Percentiles rank a stretch among this genome's conserved stretches.
phyloP scores from a whole-genome alignment of 257 asterid genomes.

The Lycium ferocissimum region DNA sequence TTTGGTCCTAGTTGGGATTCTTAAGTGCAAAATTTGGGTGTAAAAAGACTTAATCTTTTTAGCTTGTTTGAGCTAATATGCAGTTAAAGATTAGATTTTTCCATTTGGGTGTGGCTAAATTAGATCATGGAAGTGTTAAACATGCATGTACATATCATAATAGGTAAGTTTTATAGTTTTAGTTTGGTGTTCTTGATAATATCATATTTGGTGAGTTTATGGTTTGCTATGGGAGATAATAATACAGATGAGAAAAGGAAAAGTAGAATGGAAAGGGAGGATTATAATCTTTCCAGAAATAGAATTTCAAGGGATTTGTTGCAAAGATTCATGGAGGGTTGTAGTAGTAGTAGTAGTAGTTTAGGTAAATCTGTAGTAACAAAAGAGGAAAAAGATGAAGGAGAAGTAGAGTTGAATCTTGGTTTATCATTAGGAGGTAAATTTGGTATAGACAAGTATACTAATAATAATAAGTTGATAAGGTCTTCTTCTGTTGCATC shows the following conservation, averaged over 20 bases:
- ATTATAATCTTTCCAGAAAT: constrained; percentile 45
- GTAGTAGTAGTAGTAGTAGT: constrained; percentile 33
- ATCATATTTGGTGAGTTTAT: constrained; percentile 29
- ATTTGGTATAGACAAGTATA: constrained; percentile 81
- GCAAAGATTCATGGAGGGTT: constrained; percentile 69
- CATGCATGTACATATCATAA: constrained; percentile 41
- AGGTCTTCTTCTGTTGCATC: constrained; percentile 84
- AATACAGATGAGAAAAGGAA: constrained; percentile 50
- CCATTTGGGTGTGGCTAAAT: constrained; percentile 48
- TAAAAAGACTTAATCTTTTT: constrained; percentile 43
- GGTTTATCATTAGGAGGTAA: constrained; percentile 95
- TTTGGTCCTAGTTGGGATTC: constrained; percentile 18
- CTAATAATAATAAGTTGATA: constrained; percentile 45
- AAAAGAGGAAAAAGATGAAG: constrained; percentile 42
- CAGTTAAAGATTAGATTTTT: constrained; percentile 48
- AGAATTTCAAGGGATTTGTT: constrained; percentile 71
- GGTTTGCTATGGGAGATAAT: constrained; percentile 58
- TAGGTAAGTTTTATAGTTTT: constrained; percentile 34
- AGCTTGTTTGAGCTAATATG: constrained; percentile 48
- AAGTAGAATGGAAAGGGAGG: constrained; percentile 58
- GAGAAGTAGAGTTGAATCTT: constrained; percentile 77
- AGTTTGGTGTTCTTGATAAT: constrained; percentile 21
- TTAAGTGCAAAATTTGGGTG: not conserved
- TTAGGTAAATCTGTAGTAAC: constrained; percentile 29
- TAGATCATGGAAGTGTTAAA: constrained; percentile 47